Base-by-base conservation (phyloP, 805 yeast species). In the Helenozyma rhizophorensis region DNA sequence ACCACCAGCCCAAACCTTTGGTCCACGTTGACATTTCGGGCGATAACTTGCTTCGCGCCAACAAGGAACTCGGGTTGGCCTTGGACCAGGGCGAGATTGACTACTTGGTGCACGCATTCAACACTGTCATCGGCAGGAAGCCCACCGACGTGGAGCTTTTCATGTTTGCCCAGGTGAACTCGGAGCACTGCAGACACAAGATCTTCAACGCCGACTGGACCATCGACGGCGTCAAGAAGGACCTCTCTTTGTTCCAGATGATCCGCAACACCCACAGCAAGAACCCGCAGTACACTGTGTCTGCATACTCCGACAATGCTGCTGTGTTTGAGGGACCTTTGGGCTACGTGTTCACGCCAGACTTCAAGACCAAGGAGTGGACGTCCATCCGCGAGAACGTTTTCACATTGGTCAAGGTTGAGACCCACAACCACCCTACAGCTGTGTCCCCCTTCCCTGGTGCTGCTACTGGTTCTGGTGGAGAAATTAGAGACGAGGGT, bases 381-480 rank as follows among this genome's bases (percentile, higher is more conserved):
- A 62, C 65, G 24, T 70, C 90, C 14, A 72, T 65, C 38, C 72
- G 73, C 43, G 99, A 93, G 65, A 68, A 66, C 30, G 94, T 90
- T 14, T 93, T 89, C 45, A 86, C 94, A 53, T 68, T 93, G 47
- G 85, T 89, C 54, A 93, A 93, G 60, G 98, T 93, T 32, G 99
- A 93, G 65, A 93, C 99, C 16, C 99, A 93, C 62, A 93, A 93
- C 66, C 99, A 93, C 61, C 99, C 99, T 34, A 93, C 99, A 16
- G 98, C 98, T 1, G 97, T 93, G 4, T 90, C 97, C 15, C 99
- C 99, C 25, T 93, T 87, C 65, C 89, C 98, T 3, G 99, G 99
- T 61, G 99, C 99, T 21, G 95, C 99, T 26, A 93, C 99, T 10
- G 99, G 99, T 43, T 89, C 97, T 9, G 99, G 99, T 60, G 99